phyloP scores from a whole-genome alignment of 2,329 filamentous ascomycete genomes.

The Colletotrichum australisinense region DNA sequence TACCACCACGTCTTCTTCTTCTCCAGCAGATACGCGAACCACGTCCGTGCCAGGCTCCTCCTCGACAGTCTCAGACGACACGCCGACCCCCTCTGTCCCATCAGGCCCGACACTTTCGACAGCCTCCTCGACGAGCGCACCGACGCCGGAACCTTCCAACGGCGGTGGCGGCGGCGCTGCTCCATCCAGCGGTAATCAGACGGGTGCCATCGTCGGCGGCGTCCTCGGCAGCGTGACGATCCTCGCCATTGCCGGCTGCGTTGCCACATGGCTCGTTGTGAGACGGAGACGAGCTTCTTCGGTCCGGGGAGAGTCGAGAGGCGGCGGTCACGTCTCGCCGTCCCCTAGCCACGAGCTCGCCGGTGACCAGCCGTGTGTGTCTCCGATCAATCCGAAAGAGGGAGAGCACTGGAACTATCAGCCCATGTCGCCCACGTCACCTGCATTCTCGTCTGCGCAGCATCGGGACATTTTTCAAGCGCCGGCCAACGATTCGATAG shows the following conservation, averaged over 20 bases:
- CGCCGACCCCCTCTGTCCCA: neutral
- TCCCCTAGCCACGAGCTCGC: neutral
- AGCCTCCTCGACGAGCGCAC: neutral
- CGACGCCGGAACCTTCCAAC: neutral
- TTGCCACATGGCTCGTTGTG: slow-evolving; percentile 9
- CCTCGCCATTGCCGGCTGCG: slow-evolving; percentile 10
- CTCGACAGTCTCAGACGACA: neutral
- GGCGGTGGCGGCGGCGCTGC: neutral
- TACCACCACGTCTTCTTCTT: neutral
- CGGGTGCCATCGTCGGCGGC: slow-evolving; percentile 20
- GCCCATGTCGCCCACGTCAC: neutral
- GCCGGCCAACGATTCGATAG: neutral
- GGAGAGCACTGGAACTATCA: neutral
- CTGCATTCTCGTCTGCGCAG: neutral
- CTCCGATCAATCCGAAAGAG: neutral
- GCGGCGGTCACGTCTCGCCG: neutral
- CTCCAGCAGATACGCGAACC: neutral
- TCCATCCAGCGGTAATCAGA: neutral
- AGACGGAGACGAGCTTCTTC: neutral
- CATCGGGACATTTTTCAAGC: neutral
- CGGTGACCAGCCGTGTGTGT: neutral
- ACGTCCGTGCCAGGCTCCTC: neutral
- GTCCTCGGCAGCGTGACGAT: slow-evolving; percentile 10
- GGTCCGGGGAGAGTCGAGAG: neutral
- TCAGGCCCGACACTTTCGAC: neutral